Conservation (phyloP, 2,329 filamentous ascomycete species). For the Fusarium aywerte region DNA sequence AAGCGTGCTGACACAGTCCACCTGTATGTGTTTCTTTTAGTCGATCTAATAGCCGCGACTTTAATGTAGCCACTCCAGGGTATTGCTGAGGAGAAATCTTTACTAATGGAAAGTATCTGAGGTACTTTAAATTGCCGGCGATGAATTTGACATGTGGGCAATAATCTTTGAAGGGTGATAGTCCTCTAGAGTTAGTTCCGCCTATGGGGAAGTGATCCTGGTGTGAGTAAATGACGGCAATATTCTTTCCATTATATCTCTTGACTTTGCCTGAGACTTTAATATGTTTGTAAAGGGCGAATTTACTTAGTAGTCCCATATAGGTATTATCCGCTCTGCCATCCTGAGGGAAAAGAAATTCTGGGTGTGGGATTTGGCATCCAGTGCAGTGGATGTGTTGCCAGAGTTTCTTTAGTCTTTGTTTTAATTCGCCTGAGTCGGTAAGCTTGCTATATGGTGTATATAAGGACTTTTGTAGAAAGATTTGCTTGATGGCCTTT, state of each 20-base stretch:
- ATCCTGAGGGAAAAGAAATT: neutral
- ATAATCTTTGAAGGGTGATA: rapidly evolving
- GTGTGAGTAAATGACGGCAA: rapidly evolving
- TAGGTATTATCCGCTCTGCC: neutral
- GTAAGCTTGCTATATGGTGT: neutral
- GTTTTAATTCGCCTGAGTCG: neutral
- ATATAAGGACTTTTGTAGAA: neutral
- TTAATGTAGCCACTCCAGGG: neutral
- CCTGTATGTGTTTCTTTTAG: neutral
- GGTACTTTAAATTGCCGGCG: rapidly evolving
- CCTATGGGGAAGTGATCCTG: neutral
- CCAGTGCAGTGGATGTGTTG: neutral
- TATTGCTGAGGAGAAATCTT: neutral
- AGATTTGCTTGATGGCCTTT: neutral
- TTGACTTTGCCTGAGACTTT: neutral
- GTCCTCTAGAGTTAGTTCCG: rapidly evolving
- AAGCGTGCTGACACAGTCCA: slow-evolving; percentile 12
- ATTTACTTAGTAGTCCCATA: neutral
- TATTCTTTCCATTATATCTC: rapidly evolving
- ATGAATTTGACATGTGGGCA: rapidly evolving
- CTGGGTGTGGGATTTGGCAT: neutral
- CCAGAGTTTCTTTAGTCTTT: neutral
- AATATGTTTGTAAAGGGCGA: neutral
- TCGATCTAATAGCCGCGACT: neutral
- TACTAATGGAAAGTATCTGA: neutral